phyloP scores from a whole-genome alignment of 768 basidiomycete species.

The Phanerochaete carnosa region DNA sequence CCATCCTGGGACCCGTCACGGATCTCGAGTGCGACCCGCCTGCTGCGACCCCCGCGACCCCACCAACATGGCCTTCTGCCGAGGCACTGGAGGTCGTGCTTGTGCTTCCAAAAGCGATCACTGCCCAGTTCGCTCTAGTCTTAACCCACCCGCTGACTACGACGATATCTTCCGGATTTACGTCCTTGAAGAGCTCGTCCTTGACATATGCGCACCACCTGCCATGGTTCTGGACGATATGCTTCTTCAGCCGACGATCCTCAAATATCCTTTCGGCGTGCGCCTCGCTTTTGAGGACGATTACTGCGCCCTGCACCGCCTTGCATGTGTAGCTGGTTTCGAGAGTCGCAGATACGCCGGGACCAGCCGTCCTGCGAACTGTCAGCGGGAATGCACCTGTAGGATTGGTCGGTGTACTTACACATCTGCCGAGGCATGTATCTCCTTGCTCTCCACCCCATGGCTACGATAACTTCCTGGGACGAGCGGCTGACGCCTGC shows the following conservation, averaged over 20 bases:
- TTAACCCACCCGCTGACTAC: background rate
- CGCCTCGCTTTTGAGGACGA: background rate
- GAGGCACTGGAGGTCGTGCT: background rate
- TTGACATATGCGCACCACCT: background rate
- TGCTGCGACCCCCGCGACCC: background rate
- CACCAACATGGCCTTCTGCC: background rate
- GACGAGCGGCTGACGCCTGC: no score
- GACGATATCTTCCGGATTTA: background rate
- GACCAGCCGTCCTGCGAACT: background rate
- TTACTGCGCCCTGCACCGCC: background rate
- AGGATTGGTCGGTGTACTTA: no score
- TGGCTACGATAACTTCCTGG: no score
- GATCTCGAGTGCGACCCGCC: background rate
- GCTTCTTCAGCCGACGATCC: background rate
- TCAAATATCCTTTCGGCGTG: background rate
- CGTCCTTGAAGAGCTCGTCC: background rate
- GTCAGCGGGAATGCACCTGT: no score
- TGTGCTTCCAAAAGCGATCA: background rate
- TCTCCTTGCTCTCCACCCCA: no score
- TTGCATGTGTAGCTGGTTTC: background rate
- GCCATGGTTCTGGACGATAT: background rate
- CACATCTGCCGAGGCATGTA: no score
- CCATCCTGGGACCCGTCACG: background rate
- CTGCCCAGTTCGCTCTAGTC: background rate
- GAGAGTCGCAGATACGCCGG: background rate